Conservation (phyloP, 148 eudicot genomes). For the Vaccinium vitisidaea region DNA sequence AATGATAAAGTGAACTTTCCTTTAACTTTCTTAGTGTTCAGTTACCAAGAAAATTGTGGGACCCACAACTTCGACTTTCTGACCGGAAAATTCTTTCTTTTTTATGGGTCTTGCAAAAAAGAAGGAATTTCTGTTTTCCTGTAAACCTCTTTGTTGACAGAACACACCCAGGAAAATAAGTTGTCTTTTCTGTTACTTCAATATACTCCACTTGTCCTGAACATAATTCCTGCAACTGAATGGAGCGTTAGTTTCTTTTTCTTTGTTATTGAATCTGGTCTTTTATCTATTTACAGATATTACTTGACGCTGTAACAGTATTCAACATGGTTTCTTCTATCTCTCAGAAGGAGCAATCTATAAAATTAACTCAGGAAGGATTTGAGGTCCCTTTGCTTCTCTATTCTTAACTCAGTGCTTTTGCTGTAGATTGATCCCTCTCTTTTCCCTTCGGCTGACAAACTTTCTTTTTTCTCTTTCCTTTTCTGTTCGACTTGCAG, state of each 20-base stretch:
- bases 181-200: no score
- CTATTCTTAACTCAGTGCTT: not conserved
- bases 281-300: slow-evolving; percentile 49
- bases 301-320: slow-evolving; percentile 69
- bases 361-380: slow-evolving; percentile 77
- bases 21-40: no score
- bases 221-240: no score
- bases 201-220: no score
- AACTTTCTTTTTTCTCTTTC: not conserved
- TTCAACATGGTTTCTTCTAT: slow-evolving; percentile 65
- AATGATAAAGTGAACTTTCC: no score
- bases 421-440: not conserved
- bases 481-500: slow-evolving; percentile 35
- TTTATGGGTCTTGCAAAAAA: no score
- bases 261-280: not conserved
- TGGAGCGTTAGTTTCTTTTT: not conserved
- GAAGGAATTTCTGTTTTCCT: no score
- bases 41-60: no score
- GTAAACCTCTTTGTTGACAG: no score
- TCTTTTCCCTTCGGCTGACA: not conserved
- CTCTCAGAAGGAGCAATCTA: slow-evolving; percentile 72
- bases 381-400: slow-evolving; percentile 54
- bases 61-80: no score
- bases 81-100: no score
- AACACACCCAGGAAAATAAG: no score